Conservation (phyloP, 306 rosid species). For the Abrus precatorius region DNA sequence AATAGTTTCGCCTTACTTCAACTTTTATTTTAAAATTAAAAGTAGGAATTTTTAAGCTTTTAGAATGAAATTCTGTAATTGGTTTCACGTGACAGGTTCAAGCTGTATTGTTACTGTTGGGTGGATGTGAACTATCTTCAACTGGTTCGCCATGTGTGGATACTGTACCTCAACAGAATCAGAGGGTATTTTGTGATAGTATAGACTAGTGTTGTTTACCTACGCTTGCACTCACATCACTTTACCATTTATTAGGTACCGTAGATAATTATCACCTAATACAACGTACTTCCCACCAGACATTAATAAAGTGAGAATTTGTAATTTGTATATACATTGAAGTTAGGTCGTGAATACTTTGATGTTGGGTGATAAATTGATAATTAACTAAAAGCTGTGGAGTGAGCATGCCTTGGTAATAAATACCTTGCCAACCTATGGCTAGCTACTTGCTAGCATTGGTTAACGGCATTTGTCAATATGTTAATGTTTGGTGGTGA, state of each 20-base stretch:
- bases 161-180: slow-evolving; percentile 66
- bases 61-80: slow-evolving; percentile 11
- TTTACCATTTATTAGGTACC: slow-evolving; percentile 6
- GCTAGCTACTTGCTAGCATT: neutral
- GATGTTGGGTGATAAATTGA: neutral
- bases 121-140: slow-evolving; percentile 79
- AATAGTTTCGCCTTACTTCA: slow-evolving; percentile 1
- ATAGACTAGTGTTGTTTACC: slow-evolving; percentile 25
- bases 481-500: slow-evolving; percentile 26
- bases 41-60: neutral
- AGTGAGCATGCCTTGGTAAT: slow-evolving; percentile 6
- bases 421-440: slow-evolving; percentile 3
- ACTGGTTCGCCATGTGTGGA: slow-evolving; percentile 62
- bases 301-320: neutral
- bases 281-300: neutral
- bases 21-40: too few species aligned
- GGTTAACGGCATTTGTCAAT: neutral
- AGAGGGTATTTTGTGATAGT: slow-evolving; percentile 64
- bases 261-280: slow-evolving; percentile 25
- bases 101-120: slow-evolving; percentile 81
- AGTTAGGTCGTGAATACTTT: slow-evolving; percentile 8
- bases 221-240: slow-evolving; percentile 23
- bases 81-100: slow-evolving; percentile 70
- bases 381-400: neutral
- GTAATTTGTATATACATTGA: slow-evolving; percentile 9